Evolutionary conservation across 164 flowering plant genomes (phyloP), one percentile per base, ranked within the genome.

Genomic region (Stephania yunnanensis): DNA sequence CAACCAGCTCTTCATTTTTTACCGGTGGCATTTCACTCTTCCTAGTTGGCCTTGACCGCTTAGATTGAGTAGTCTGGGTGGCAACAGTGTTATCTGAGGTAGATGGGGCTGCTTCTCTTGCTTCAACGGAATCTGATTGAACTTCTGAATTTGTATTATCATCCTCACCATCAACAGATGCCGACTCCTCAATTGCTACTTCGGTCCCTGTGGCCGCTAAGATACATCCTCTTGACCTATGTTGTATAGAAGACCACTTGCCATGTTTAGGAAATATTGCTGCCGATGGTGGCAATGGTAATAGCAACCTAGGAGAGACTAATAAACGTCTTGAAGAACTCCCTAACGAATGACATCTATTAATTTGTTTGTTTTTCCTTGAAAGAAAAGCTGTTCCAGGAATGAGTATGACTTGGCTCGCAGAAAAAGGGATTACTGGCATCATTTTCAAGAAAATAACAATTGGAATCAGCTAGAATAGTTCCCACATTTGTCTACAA

Each of bases 1-100:
- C 84, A 67, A 90, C 81, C 36, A 95, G 85, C 45, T 93, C 97
- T 79, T 95, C 99, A 77, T 90, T 85, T 76, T 87, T 91, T 55
- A 95, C 89, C 15, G 99, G 94, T 45, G 98, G 97, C 97, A 92
- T 85, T 55, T 93, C 97, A 82, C 94, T 92, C 83, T 87, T 95
- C 85, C 95, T 86, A 19, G 36, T 64, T 4, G 87, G 74, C 68
- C 90, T 88, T 74, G 91, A 2, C 15, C 92, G 88, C 68, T 77
- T 88, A 8, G 92, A 65, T 76, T 77, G 86, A 68, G 81, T 70
- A 65, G 75, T 15, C 63, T 87, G 70, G 36, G 84, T 46, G 36
- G 84, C 44, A 65, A 84, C 79, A 77, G 53, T 58, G n/a, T 77
- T 82, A 70, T 80, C 86, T 66, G 89, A 69, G 72, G 79, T 73